These are phyloP conservation scores for Hemileia vastatrix DNA, from an alignment of 1,284 basidiomycete species.

Conservation along the genomic window DNA sequence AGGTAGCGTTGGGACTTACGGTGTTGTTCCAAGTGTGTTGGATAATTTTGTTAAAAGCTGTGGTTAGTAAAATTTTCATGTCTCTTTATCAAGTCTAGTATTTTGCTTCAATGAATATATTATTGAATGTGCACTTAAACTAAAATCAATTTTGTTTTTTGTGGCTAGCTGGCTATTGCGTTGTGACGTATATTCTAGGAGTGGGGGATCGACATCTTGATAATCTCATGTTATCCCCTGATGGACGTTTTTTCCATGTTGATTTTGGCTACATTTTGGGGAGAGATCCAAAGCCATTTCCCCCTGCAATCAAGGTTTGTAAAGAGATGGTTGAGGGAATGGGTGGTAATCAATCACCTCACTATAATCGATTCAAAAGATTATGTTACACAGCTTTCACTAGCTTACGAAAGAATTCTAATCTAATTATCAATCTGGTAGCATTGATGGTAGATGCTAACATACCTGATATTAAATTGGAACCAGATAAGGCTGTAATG, in stretches of 20 bases:
- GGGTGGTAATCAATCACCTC: slow-evolving; percentile 85
- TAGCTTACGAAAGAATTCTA: slow-evolving; percentile 83
- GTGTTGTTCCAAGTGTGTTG: slow-evolving; percentile 80
- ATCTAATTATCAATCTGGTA: slow-evolving; percentile 90
- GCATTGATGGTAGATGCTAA: slow-evolving; percentile 97
- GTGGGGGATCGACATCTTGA: slow-evolving; percentile 97
- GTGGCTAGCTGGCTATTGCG: slow-evolving; percentile 81
- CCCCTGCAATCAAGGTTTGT: slow-evolving; percentile 95
- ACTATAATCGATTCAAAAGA: slow-evolving; percentile 88
- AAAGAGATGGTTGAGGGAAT: slow-evolving; percentile 99
- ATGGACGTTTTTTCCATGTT: slow-evolving; percentile 61
- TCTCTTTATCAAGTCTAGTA: not conserved
- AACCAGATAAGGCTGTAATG: slow-evolving; percentile 54
- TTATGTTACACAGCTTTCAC: slow-evolving; percentile 95
- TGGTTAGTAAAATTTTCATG: slow-evolving; percentile 54
- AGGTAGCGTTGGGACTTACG: slow-evolving; percentile 80
- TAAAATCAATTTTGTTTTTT: slow-evolving; percentile 2
- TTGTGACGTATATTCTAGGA: slow-evolving; percentile 90
- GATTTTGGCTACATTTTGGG: slow-evolving; percentile 99
- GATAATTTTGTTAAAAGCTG: slow-evolving; percentile 96
- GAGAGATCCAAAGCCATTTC: slow-evolving; percentile 94
- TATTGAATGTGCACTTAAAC: not conserved
- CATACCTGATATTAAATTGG: slow-evolving; percentile 87
- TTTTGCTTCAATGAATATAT: not conserved
- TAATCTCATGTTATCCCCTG: slow-evolving; percentile 83